These are phyloP conservation scores for Cladophialophora carrionii DNA, from an alignment of 2,329 filamentous ascomycete genomes.

Conservation along the genomic window DNA sequence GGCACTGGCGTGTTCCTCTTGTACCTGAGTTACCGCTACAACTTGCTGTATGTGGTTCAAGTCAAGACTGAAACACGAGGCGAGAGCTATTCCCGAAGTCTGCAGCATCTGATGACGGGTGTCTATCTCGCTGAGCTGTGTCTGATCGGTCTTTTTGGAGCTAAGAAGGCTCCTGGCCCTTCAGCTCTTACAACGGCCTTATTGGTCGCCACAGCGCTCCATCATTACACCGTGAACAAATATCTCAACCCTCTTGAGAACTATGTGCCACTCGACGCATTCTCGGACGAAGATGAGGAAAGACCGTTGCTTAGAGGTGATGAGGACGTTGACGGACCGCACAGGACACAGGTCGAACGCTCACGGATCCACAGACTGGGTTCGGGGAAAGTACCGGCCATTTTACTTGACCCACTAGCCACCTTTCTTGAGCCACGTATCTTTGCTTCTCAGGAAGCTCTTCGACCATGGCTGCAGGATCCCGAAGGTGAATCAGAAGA, in stretches of 20 bases:
- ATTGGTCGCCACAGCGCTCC: slow-evolving; percentile 72
- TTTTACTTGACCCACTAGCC: slow-evolving; percentile 72
- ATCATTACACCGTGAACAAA: slow-evolving; percentile 64
- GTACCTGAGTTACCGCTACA: slow-evolving; percentile 87
- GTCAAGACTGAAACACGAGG: slow-evolving; percentile 83
- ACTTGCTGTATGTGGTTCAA: slow-evolving; percentile 83
- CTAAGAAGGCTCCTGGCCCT: slow-evolving; percentile 54
- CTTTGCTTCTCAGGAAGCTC: slow-evolving; percentile 33
- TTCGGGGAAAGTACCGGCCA: slow-evolving; percentile 38
- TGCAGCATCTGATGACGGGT: slow-evolving; percentile 82
- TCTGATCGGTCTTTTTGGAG: slow-evolving; percentile 80
- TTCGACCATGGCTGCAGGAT: slow-evolving; percentile 38
- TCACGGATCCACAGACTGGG: slow-evolving; percentile 25
- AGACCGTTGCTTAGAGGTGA: slow-evolving; percentile 30
- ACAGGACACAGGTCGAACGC: slow-evolving; percentile 13
- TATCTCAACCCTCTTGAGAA: slow-evolving; percentile 55
- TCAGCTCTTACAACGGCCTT: slow-evolving; percentile 74
- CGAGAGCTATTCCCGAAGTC: slow-evolving; percentile 79
- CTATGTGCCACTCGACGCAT: slow-evolving; percentile 71
- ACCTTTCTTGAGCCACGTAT: slow-evolving; percentile 59
- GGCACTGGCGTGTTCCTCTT: slow-evolving; percentile 76
- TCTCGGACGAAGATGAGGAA: slow-evolving; percentile 39
- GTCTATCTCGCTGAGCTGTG: slow-evolving; percentile 83
- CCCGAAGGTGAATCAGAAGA: slow-evolving; percentile 66
- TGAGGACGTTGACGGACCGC: slow-evolving; percentile 6